A percentile compares a stretch with the other conserved stretches of the same genome.
phyloP scores from a whole-genome alignment of 371 early-diverging fungal genomes.

The Apophysomyces ossiformis region DNA sequence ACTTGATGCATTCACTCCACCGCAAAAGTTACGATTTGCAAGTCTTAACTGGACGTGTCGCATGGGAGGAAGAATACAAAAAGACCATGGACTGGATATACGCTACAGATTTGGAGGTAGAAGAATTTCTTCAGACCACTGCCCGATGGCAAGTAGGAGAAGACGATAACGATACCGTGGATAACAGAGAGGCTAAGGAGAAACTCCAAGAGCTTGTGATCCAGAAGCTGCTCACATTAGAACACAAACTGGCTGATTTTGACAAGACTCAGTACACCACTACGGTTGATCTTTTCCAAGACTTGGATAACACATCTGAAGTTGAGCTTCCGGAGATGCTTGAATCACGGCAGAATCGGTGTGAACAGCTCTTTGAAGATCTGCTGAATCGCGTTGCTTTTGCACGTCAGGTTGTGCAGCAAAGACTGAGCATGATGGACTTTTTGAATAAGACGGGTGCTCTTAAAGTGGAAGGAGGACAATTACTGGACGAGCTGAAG shows the following conservation, averaged over 20 bases:
- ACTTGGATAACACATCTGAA: constrained; percentile 47
- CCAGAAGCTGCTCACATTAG: constrained; percentile 30
- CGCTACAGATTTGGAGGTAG: constrained; percentile 24
- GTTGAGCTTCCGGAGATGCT: constrained; percentile 46
- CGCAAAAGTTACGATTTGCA: constrained; percentile 45
- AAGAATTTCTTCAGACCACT: constrained; percentile 25
- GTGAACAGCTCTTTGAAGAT: constrained; percentile 49
- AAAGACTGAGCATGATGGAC: constrained; percentile 43
- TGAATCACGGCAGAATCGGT: constrained; percentile 44
- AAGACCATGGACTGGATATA: constrained; percentile 36
- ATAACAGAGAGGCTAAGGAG: constrained; percentile 17
- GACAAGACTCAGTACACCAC: constrained; percentile 46
- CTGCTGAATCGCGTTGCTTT: constrained; percentile 45
- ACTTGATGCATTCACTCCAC: constrained; percentile 44
- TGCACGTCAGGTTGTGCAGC: constrained; percentile 50
- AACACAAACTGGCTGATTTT: constrained; percentile 37
- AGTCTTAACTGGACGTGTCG: constrained; percentile 41
- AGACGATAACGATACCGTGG: constrained; percentile 10
- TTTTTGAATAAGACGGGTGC: constrained; percentile 36
- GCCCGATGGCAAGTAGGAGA: constrained; percentile 39
- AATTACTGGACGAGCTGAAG: constrained; percentile 16
- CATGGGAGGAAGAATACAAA: constrained; percentile 51
- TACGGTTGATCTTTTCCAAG: constrained; percentile 49
- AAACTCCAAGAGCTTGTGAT: constrained; percentile 22
- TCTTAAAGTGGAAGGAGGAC: constrained; percentile 19